Base-by-base conservation (phyloP, 1,284 basidiomycete genomes). In the Irpex sp. region DNA sequence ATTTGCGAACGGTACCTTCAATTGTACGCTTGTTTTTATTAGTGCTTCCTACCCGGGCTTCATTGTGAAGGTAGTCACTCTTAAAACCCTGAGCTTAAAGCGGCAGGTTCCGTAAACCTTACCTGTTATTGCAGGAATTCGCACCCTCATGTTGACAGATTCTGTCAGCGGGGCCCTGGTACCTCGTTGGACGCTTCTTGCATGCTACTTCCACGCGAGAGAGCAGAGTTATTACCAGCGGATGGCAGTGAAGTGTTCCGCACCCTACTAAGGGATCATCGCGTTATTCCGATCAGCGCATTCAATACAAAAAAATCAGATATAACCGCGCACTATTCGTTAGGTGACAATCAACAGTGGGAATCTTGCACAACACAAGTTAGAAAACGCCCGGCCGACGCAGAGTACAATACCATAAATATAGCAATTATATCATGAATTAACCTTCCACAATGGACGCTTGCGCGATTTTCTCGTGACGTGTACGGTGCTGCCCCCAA, bases 401-500 rank as follows among this genome's bases (percentile, higher is more conserved):
- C 58, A 61, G 21, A 55, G 61, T 62, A 65, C 58, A 57, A 44
- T 31, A 60, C 51, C 58, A 58, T 44, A 49, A 38, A 64, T 31
- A 64, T 58, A 56, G 44, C 58, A 38, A 19, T 44, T 44, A 34
- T 31, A 26, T 69, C 61, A 72, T 38, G 89, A 85, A 78, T 89
- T 89, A 62, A 95, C 92, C 82, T 95, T 94, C 90, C 90, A 95
- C 73, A 94, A 77, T 56, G 88, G 85, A 70, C 88, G 84, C 78
- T 89, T 91, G 77, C 88, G 89, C 79, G 89, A 81, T 79, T 94
- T 94, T 69, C 92, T 85, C 56, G 92, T 94, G 70, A 96, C 82
- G 74, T 94, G 91, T 67, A 96, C 92, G 47, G 87, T 84, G 75
- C 87, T 92, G 63, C 86, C 88, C 51, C 85, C 86, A 69, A 81